Conservation (phyloP, 192 early-diverging fungal genomes). For the Funneliformis geosporum region DNA sequence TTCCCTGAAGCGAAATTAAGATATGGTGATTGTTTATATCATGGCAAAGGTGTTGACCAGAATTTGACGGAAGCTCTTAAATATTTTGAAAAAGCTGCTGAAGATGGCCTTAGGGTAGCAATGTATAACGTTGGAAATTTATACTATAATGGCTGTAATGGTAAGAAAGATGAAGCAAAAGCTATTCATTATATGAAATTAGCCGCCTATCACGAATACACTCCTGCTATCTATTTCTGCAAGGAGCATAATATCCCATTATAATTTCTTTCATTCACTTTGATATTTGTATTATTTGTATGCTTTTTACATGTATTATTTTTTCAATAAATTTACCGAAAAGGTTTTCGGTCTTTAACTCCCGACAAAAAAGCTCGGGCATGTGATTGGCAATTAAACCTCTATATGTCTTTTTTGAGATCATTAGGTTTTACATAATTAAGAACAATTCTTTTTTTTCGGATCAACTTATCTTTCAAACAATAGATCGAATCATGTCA, state of each 20-base stretch:
- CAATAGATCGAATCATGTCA: too few species aligned
- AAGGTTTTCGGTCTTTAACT: too few species aligned
- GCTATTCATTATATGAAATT: neutral
- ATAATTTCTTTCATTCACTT: neutral
- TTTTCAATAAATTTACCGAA: too few species aligned
- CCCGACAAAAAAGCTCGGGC: too few species aligned
- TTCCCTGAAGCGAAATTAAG: neutral
- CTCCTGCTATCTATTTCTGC: neutral
- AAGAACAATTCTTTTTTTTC: too few species aligned
- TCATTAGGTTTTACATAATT: too few species aligned
- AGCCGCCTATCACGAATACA: neutral
- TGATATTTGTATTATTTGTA: too few species aligned
- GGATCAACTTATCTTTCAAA: too few species aligned
- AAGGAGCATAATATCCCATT: neutral
- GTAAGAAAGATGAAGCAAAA: neutral
- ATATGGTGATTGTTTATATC: neutral
- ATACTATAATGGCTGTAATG: neutral
- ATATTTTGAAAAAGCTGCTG: constrained; percentile 11
- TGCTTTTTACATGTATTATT: too few species aligned
- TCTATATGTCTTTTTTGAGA: too few species aligned
- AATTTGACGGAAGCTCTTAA: neutral
- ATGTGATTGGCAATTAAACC: too few species aligned
- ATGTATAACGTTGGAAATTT: neutral
- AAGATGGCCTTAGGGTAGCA: neutral
- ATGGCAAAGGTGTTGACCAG: neutral